Base-by-base conservation (phyloP, 352 stramenopile species). In the Elongisporangium anandrum region DNA sequence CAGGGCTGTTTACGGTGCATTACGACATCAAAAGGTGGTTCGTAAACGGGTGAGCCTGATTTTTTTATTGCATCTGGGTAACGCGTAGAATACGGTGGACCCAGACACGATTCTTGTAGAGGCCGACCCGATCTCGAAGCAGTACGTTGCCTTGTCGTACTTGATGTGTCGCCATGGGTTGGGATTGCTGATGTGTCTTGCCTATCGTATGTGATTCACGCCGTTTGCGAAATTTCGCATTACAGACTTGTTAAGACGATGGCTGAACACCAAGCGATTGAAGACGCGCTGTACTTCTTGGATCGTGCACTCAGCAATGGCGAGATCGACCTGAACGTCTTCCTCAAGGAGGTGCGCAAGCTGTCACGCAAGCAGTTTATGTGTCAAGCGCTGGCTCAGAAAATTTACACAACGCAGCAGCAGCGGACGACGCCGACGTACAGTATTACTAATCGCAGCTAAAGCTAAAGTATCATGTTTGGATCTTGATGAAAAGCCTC, bases 251-350 rank as follows among this genome's bases (percentile, higher is more conserved):
- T 97, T 48, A 72, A 78, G 38, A 85, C 89, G 15, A 67, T 96
- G 17, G 85, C 90, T 3, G 88, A 97, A 56, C 84, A 94, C 61
- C 75, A 95, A 39, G 76, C 90, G 17, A 94, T 97, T 45, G 89
- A 97, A 57, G 90, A 97, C 56, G 85, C 85, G 21, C 79, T 97
- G 26, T 97, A 97, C 71, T 96, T 96, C 57, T 77, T 97, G 80
- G 90, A 97, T 57, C 82, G 86, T 16, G 88, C 85, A 4, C 61
- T 97, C 52, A 87, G 84, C 68, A 96, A 96, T 50, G 86, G 84
- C 23, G 81, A 92, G 57, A 93, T 97, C n/a, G 77, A 90, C 47
- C 68, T 96, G 9, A 72, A 71, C 13, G 60, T 79, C 8, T 97
- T 96, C 60, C 54, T 97, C 4, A 96, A 96, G 59, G 88, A 97